Percentiles rank a stretch among this genome's conserved stretches.
Conservation (phyloP, 139 green algal species). For the Chlorella sp. region DNA sequence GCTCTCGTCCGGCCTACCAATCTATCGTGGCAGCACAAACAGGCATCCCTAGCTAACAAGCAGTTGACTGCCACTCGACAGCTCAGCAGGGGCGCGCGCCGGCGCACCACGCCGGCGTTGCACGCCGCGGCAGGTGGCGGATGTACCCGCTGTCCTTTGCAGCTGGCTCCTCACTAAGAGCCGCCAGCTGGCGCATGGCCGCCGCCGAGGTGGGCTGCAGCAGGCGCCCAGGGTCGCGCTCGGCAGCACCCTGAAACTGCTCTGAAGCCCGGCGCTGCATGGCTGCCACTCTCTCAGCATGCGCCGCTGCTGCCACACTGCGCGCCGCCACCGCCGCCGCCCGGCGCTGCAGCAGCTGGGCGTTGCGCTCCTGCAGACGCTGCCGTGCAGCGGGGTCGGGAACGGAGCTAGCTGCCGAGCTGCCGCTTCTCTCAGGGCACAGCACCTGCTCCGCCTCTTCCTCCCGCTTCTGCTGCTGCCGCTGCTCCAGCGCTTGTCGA, state of each 20-base stretch:
- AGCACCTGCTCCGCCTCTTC: not conserved
- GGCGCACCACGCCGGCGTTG: slow-evolving; percentile 14
- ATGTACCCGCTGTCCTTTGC: slow-evolving; percentile 28
- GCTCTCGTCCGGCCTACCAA: too few relatives aligned
- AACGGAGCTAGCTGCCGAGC: not conserved
- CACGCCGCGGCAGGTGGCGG: not conserved
- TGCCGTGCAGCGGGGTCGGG: not conserved
- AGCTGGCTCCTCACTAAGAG: not conserved
- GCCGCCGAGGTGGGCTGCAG: slow-evolving; percentile 22
- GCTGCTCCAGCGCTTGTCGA: slow-evolving; percentile 13
- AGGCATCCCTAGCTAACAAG: too few relatives aligned
- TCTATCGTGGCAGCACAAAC: too few relatives aligned
- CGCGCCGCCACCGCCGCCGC: not conserved
- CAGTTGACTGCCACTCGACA: too few relatives aligned
- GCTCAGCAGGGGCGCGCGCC: not conserved
- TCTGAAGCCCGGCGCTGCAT: not conserved
- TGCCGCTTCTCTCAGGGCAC: not conserved
- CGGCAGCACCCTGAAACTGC: not conserved
- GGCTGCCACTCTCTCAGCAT: not conserved
- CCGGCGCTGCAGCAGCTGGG: slow-evolving; percentile 20
- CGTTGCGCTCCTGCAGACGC: slow-evolving; percentile 23
- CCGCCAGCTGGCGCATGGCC: slow-evolving; percentile 8
- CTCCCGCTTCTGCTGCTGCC: not conserved
- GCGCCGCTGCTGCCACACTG: not conserved
- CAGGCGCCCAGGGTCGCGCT: slow-evolving; percentile 10